Evolutionary conservation across 2,329 filamentous ascomycete genomes (phyloP), one percentile per base, ranked within the genome.

Genomic region (Calonectria montana): DNA sequence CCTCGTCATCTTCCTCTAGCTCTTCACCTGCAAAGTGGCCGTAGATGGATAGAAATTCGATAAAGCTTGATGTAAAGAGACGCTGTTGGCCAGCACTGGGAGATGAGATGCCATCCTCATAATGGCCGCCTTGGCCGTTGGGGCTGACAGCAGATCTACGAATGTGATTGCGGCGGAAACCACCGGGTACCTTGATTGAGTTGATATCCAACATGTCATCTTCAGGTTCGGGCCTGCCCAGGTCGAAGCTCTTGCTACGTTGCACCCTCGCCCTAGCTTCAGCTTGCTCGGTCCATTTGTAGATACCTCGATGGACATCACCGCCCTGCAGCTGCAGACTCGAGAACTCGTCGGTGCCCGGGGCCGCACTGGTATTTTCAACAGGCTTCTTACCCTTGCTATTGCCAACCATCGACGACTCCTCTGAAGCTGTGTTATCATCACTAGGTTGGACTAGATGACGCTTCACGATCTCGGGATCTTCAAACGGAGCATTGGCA

Each of bases 11-110:
- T 83, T 99, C 97, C 82, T 98, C 96, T 15, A 99, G 89, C 81
- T 98, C 94, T 83, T 99, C 97, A 84, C 97, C 97, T 2, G 97
- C 97, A 82, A 99, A 99, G 84, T 99, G 97, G 4, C 97, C 97
- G 78, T 98, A 99, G 35, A 99, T 89, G 9, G 94, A 96, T 63
- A 99, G 83, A 79, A 99, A 99, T 82, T 99, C 97, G 71, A 99
- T 90, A 81, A 99, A 99, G 83, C 94, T 99, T 76, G 90, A 95
- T 0, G 97, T 98, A 70, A 98, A 92, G 37, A 97, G 87, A 73
- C 91, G 91, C 77, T 80, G 81, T 81, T 79, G 79, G 18, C 78
- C 75, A 0, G 73, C 74, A 16, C 71, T 73, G 15, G 84, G 78
- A 81, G 83, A 83, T 81, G 74, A 79, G 73, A 76, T 76, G 65